These are phyloP conservation scores for Pseudogymnoascus sp. DNA, from an alignment of 2,329 filamentous ascomycete genomes.

Conservation along the genomic window DNA sequence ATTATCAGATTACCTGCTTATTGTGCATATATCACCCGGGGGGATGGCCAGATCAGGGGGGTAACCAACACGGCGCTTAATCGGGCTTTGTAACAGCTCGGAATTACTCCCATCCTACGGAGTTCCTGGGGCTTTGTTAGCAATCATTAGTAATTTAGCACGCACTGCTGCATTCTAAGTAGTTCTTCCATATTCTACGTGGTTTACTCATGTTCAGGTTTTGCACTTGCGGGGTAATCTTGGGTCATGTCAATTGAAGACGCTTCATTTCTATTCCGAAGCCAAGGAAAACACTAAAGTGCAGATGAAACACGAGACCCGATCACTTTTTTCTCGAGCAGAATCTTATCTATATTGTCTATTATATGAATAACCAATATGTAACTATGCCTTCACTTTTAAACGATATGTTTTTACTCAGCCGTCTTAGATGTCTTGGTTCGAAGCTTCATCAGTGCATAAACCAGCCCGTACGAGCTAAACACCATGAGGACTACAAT, in stretches of 20 bases:
- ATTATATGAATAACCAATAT: neutral
- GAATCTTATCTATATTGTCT: neutral
- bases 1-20: neutral
- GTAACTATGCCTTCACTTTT: neutral
- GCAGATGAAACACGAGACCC: neutral
- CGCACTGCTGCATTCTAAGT: neutral
- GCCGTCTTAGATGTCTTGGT: constrained; percentile 40
- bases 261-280: neutral
- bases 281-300: too few species aligned
- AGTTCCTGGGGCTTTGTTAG: neutral
- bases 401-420: neutral
- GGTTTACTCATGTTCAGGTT: neutral
- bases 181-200: neutral
- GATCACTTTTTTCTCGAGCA: neutral
- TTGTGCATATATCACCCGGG: neutral
- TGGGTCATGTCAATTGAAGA: neutral
- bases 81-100: neutral
- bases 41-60: neutral
- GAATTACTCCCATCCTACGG: neutral
- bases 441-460: constrained; percentile 39
- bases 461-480: constrained; percentile 35
- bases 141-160: neutral
- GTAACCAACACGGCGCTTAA: neutral
- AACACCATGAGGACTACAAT: constrained; percentile 37
- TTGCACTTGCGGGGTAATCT: neutral